Base-by-base conservation (phyloP, 306 rosid genomes). In the Cicer bijugum region DNA sequence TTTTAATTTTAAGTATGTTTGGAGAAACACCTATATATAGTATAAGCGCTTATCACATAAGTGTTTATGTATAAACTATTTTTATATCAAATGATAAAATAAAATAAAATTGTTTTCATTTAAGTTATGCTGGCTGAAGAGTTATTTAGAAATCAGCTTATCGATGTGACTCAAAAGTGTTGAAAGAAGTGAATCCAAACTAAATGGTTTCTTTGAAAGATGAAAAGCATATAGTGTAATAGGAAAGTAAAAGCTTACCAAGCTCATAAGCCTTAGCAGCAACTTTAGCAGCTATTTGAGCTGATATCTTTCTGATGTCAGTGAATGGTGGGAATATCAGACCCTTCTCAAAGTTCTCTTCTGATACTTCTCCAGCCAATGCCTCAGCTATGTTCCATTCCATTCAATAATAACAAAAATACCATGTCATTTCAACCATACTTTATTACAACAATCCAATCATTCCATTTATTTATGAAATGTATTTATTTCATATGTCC, bases 201-300 rank as follows among this genome's bases (percentile, higher is more conserved):
- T 20, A 23, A 28, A 3, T 3, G 4, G 4, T 28, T 28, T 28
- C 4, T 28, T 28, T 28, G 4, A 28, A 28, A 28, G 33, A 28
- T 28, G 33, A 28, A 28, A 28, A 28, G 4, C 33, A 28, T 3
- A 28, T 28, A 28, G 33, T 28, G 4, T 28, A 2, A 28, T 28
- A 28, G 33, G 33, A 28, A 17, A 9, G 8, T 11, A 53, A 12
- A 15, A 43, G 40, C 86, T 77, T 12, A 91, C 98, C 97, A 40
- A 93, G 96, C 79, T 93, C 98, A 82, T 91, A 93, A 40, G 98
- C 89, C 82, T 91, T 93, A 40, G 92, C 92, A 80, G 99, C 99
- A 52, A 94, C 99, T 2, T 72, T 88, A 8, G 99, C 99, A 84
- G 99, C 99, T 56, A 95, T 95, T 7, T 86, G 90, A 40, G 99